A percentile compares a stretch with the other conserved stretches of the same genome.
Evolutionary conservation across 331 rosid genomes (phyloP).

Genomic region (Arachis monticola): DNA sequence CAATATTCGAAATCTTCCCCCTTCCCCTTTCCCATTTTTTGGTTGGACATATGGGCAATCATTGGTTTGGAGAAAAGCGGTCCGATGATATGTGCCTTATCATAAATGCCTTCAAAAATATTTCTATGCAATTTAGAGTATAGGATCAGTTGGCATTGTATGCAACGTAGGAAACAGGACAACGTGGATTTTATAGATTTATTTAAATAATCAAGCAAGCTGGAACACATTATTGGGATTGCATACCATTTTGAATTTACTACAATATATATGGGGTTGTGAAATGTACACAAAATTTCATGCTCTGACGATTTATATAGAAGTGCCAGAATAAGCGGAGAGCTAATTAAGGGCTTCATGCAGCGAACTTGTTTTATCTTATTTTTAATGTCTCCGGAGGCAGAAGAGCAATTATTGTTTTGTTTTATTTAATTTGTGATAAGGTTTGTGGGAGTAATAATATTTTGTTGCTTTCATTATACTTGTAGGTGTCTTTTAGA

Average conservation of each 20-base stretch:
- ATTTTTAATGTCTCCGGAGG: not conserved
- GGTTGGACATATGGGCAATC: conserved; percentile 30
- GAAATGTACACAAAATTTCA: too few species aligned
- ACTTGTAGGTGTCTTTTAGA: conserved; percentile 30
- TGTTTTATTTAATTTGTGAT: not conserved
- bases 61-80: conserved; percentile 35
- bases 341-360: conserved; percentile 55
- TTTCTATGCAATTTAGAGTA: conserved; percentile 25
- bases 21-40: conserved; percentile 1
- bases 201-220: conserved; percentile 37
- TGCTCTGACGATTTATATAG: too few species aligned
- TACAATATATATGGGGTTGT: conserved; percentile 1
- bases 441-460: conserved; percentile 41
- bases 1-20: conserved; percentile 31
- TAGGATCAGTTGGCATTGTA: conserved; percentile 46
- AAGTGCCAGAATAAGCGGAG: conserved; percentile 51
- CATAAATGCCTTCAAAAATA: conserved; percentile 16
- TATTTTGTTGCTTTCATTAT: conserved; percentile 39
- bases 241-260: conserved; percentile 30
- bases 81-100: conserved; percentile 22
- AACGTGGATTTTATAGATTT: conserved; percentile 39
- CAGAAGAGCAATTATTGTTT: not conserved
- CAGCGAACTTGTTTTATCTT: not conserved
- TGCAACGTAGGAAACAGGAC: conserved; percentile 51
- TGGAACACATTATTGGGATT: conserved; percentile 34